These are phyloP conservation scores for Claviceps sp. DNA, from an alignment of 2,329 filamentous ascomycete species.

Conservation along the genomic window DNA sequence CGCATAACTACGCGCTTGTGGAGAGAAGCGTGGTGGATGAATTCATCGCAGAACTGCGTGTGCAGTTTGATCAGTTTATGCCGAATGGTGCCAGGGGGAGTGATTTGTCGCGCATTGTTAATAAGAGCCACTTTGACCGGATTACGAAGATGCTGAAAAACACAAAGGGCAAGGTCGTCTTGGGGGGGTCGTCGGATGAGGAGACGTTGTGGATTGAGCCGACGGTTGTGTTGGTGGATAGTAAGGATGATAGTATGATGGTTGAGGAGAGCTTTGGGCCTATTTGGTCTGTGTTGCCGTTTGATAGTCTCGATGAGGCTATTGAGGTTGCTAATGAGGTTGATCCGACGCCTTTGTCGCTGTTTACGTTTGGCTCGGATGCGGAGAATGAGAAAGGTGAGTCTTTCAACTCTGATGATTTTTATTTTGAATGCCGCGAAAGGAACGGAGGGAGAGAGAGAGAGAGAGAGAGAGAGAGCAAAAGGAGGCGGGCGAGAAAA, in stretches of 20 bases:
- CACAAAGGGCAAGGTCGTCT: constrained; percentile 67
- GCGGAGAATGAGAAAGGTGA: constrained; percentile 61
- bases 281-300: constrained; percentile 70
- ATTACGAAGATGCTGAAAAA: constrained; percentile 87
- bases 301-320: constrained; percentile 70
- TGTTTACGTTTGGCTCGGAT: constrained; percentile 78
- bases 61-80: constrained; percentile 63
- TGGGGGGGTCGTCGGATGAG: constrained; percentile 76
- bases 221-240: constrained; percentile 76
- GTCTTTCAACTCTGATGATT: constrained; percentile 7
- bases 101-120: constrained; percentile 72
- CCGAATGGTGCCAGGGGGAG: constrained; percentile 70
- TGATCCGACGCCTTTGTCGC: constrained; percentile 67
- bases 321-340: constrained; percentile 70
- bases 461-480: too few relatives aligned
- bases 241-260: constrained; percentile 60
- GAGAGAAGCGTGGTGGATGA: constrained; percentile 58
- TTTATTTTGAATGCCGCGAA: too few relatives aligned
- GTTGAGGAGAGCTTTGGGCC: constrained; percentile 83
- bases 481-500: too few relatives aligned
- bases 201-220: constrained; percentile 75
- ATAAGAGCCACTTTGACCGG: constrained; percentile 63
- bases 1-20: constrained; percentile 82
- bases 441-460: too few relatives aligned
- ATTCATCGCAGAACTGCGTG: constrained; percentile 64